Evolutionary conservation across 2,329 filamentous ascomycete genomes (phyloP).

Genomic region (Trichoderma endophyticum): DNA sequence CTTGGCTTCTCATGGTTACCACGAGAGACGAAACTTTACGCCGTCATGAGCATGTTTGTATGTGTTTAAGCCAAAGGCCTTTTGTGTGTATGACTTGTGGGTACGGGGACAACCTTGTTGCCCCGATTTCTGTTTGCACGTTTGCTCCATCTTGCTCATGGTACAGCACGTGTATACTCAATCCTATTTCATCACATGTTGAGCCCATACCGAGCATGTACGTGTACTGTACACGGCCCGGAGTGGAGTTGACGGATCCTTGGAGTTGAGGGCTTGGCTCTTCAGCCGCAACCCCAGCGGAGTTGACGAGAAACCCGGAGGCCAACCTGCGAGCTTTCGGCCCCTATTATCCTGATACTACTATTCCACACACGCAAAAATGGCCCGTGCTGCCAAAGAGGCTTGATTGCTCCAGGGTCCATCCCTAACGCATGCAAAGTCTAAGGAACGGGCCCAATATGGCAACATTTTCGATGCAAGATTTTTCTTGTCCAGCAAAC

Average conservation of each 20-base stretch:
- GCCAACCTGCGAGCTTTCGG: not conserved
- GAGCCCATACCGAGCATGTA: not conserved
- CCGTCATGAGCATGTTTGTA: not conserved
- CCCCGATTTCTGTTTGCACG: not conserved
- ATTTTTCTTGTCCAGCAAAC: not conserved
- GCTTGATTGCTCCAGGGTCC: constrained; percentile 12
- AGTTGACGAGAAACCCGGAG: not conserved
- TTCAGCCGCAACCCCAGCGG: not conserved
- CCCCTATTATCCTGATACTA: not conserved
- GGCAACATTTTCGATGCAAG: not conserved
- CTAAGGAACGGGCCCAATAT: not conserved
- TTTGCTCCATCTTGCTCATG: not conserved
- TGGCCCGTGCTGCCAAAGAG: not conserved
- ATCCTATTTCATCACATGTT: not conserved
- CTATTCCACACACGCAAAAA: not conserved
- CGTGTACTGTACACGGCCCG: not conserved
- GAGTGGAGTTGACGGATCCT: not conserved
- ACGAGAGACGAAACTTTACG: not conserved
- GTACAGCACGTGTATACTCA: not conserved
- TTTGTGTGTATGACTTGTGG: not conserved
- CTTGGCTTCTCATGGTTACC: not conserved
- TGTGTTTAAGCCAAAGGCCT: not conserved
- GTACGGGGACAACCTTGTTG: not conserved
- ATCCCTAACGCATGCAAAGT: constrained; percentile 5
- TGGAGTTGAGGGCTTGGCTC: not conserved